Conservation (phyloP, 495 filamentous ascomycete species). For the Collariella sp. region DNA sequence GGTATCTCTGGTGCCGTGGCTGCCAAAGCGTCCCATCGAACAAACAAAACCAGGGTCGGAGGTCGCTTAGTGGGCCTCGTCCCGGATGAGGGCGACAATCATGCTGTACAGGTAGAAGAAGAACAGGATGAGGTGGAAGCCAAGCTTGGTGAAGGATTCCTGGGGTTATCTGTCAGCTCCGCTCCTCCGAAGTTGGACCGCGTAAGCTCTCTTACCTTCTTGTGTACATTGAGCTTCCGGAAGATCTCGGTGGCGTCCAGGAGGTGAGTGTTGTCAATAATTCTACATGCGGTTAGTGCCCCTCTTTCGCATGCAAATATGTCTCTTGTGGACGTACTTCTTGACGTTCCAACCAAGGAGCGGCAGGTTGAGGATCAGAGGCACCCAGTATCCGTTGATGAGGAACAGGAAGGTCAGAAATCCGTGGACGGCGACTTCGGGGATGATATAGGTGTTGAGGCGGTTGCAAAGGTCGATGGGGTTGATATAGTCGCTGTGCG, state of each 20-base stretch:
- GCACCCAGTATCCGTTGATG: constrained; percentile 98
- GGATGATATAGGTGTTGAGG: constrained; percentile 98
- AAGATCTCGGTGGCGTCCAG: constrained; percentile 99
- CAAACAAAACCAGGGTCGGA: neutral
- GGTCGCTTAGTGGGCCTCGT: constrained; percentile 70
- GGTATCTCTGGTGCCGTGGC: neutral
- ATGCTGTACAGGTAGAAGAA: constrained; percentile 99
- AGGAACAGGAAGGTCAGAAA: constrained; percentile 92
- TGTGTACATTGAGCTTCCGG: constrained; percentile 96
- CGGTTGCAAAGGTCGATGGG: constrained; percentile 99
- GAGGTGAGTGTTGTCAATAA: constrained; percentile 92
- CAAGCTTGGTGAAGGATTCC: constrained; percentile 99
- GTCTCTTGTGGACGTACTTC: constrained; percentile 56
- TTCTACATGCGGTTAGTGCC: constrained; percentile 46
- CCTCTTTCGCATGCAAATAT: neutral
- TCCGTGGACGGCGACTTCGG: constrained; percentile 94
- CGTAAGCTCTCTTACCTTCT: constrained; percentile 60
- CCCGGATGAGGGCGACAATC: constrained; percentile 96
- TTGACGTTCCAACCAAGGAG: constrained; percentile 91
- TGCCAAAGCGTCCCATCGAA: neutral
- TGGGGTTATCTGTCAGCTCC: constrained; percentile 27
- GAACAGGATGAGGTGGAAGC: constrained; percentile 98
- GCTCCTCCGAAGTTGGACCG: neutral
- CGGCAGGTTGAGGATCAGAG: constrained; percentile 84
- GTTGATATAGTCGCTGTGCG: constrained; percentile 93